Conservation (phyloP, 331 rosid genomes). For the Rosa hybrid region DNA sequence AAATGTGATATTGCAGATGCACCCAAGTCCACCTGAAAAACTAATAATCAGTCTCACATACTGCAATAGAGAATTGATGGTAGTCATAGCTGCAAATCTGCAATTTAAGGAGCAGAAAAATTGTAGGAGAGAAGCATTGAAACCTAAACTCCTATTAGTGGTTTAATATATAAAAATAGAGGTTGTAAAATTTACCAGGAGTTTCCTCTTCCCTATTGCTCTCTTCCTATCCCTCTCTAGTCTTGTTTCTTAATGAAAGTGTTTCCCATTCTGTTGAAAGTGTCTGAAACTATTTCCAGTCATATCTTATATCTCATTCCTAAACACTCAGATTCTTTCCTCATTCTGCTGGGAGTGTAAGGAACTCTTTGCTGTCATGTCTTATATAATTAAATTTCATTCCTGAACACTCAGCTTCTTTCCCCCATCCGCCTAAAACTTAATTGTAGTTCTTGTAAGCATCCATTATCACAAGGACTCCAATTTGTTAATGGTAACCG, state of each 20-base stretch:
- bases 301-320: no score
- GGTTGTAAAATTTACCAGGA: not conserved
- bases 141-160: not conserved
- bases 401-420: not conserved
- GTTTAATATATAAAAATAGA: not conserved
- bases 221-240: not conserved
- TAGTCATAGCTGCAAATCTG: constrained; percentile 12
- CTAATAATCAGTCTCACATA: not conserved
- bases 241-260: not conserved
- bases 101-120: not conserved
- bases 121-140: not conserved
- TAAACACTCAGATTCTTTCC: not conserved
- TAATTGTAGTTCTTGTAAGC: not conserved
- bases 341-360: no score
- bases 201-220: not conserved
- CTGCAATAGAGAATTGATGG: not conserved
- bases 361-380: not conserved
- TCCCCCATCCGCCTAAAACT: not conserved
- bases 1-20: constrained; percentile 76
- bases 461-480: not conserved
- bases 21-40: constrained; percentile 72
- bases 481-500: not conserved
- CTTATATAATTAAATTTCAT: not conserved
- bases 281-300: not conserved
- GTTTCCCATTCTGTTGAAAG: not conserved